A percentile compares a stretch with the other conserved stretches of the same genome.
Evolutionary conservation across 2,329 filamentous ascomycete species (phyloP).

Genomic region (Rhinocladiella mackenziei): DNA sequence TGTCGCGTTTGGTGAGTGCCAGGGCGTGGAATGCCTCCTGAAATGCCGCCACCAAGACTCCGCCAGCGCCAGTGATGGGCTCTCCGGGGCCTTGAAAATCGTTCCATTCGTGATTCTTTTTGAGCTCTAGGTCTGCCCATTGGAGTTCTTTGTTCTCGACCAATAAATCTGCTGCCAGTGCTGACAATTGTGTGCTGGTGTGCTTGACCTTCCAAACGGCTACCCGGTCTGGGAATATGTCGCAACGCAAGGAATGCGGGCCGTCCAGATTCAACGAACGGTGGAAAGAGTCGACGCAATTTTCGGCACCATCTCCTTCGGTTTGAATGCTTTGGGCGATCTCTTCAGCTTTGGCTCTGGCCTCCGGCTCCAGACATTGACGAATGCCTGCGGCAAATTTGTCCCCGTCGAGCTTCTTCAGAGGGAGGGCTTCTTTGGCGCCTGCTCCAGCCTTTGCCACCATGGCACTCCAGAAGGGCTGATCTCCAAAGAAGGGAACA

Average conservation of each 20-base stretch:
- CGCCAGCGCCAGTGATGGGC: conserved; percentile 48
- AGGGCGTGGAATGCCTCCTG: conserved; percentile 48
- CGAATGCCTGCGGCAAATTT: conserved; percentile 38
- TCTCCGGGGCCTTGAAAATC: conserved; percentile 54
- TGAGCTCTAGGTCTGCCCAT: conserved; percentile 47
- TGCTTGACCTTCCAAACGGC: conserved; percentile 52
- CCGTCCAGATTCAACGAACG: conserved; percentile 34
- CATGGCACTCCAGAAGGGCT: conserved; percentile 47
- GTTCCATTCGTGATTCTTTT: conserved; percentile 49
- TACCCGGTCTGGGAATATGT: conserved; percentile 42
- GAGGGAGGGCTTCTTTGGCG: conserved; percentile 37
- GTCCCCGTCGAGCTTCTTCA: conserved; percentile 35
- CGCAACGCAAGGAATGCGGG: conserved; percentile 36
- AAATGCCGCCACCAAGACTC: conserved; percentile 44
- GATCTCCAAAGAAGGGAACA: conserved; percentile 44
- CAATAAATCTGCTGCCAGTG: conserved; percentile 52
- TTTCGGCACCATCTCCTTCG: conserved; percentile 39
- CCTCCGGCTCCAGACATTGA: conserved; percentile 35
- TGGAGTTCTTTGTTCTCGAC: conserved; percentile 51
- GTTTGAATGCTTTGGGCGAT: conserved; percentile 36
- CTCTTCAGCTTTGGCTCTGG: conserved; percentile 33
- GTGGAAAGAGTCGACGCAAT: conserved; percentile 43
- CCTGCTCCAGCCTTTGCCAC: conserved; percentile 42
- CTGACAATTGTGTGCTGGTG: conserved; percentile 47
- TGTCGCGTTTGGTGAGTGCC: conserved; percentile 45